Evolutionary conservation across 2,329 filamentous ascomycete species (phyloP), one percentile per base, ranked within the genome.

Genomic region (Sclerotinia minor): DNA sequence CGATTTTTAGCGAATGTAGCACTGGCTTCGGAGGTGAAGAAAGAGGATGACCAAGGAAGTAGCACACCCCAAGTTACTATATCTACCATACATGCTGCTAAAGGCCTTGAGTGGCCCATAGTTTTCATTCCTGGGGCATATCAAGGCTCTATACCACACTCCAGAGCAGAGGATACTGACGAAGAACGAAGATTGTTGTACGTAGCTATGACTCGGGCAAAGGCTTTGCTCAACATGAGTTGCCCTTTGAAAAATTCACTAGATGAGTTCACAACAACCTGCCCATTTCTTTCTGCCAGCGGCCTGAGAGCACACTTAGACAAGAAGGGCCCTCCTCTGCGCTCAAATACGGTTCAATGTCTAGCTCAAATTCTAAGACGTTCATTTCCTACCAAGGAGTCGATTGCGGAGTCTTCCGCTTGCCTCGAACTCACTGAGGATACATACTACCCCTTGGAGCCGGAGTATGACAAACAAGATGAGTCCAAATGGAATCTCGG

Each of bases 21-120:
- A 0, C 81, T 99, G n/a, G 91, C 92, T 3, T 89, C 92, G 0
- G 92, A 96, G 71, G 85, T 89, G 0, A 89, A 92, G 73, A 86
- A 85, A 24, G 85, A 87, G 32, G 83, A 86, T 13, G 83, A 85
- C 3, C 82, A 84, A 2, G 82, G 83, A 29, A 83, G 85, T 64
- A 82, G 82, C 38, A 85, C 83, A 38, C 82, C 85, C 2, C 83
- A 91, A 73, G 87, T 98, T 26, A 97, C 94, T 0, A 92, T 99
- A 32, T 97, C 93, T 7, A 99, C 94, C 0, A 97, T 99, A 15
- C 94, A 99, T 77, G 93, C 94, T 0, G 92, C 94, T 3, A 99
- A 99, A 78, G 94, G 94, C 3, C 83, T 99, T 0, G 94, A 99
- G 78, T 99, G 95, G 95, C 94, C 94, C 0, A 84, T 97, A 1